A percentile compares a stretch with the other conserved stretches of the same genome.
These are phyloP conservation scores for Choanephora cucurbitarum DNA, from an alignment of 371 early-diverging fungal genomes.

Conservation along the genomic window DNA sequence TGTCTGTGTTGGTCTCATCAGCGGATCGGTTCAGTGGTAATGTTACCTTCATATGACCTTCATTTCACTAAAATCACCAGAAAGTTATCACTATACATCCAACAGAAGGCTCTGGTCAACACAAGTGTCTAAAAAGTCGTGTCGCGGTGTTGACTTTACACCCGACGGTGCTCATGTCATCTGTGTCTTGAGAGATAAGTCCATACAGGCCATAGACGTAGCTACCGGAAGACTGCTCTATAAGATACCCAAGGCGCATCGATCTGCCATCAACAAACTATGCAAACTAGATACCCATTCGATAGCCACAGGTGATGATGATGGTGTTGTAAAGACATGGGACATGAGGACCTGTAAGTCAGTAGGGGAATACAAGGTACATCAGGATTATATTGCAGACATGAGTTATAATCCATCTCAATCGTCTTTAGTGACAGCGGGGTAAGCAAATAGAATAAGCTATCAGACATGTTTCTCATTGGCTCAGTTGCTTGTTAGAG, in stretches of 20 bases:
- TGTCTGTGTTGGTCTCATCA: conserved; percentile 75
- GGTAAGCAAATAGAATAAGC: conserved; percentile 37
- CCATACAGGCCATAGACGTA: conserved; percentile 6
- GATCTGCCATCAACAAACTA: conserved; percentile 75
- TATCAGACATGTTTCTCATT: too few species aligned
- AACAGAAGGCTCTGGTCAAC: conserved; percentile 45
- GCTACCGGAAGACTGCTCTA: conserved; percentile 2
- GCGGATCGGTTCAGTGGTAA: conserved; percentile 79
- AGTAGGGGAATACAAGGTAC: conserved; percentile 43
- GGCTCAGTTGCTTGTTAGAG: too few species aligned
- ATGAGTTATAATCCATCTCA: conserved; percentile 67
- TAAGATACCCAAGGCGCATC: conserved; percentile 29
- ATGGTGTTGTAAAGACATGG: conserved; percentile 79
- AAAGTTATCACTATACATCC: conserved; percentile 3
- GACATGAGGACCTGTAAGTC: neutral
- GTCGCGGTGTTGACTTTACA: conserved; percentile 77
- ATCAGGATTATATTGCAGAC: conserved; percentile 88
- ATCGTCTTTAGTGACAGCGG: conserved; percentile 71
- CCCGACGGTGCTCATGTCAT: conserved; percentile 60
- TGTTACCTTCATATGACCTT: too few species aligned
- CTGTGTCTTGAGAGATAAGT: conserved; percentile 6
- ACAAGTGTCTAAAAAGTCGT: conserved; percentile 79
- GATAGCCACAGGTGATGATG: conserved; percentile 91
- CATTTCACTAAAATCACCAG: conserved; percentile 2
- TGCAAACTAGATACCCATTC: conserved; percentile 65